Percentiles rank a stretch among this genome's conserved stretches.
phyloP scores from a whole-genome alignment of 345 rosid genomes.

The Excoecaria cochinchinensis region DNA sequence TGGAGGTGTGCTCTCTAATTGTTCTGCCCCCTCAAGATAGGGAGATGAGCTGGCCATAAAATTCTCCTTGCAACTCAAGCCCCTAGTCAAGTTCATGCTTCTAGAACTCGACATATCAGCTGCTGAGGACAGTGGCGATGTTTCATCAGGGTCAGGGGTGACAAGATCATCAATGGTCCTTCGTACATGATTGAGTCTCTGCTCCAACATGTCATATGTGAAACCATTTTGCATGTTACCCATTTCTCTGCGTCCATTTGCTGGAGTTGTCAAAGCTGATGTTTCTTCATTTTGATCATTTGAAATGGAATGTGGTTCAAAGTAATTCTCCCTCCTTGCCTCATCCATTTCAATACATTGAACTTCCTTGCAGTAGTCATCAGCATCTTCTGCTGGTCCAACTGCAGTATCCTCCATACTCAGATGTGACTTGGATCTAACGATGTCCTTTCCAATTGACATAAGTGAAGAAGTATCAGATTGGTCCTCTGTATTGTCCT shows the following conservation, averaged over 20 bases:
- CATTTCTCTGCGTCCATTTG: constrained; percentile 39
- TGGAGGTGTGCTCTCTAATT: constrained; percentile 60
- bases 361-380: constrained; percentile 86
- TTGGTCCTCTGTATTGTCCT: constrained; percentile 36
- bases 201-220: constrained; percentile 42
- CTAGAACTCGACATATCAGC: constrained; percentile 48
- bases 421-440: constrained; percentile 37
- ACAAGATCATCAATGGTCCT: constrained; percentile 45
- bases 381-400: constrained; percentile 42
- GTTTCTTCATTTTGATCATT: constrained; percentile 40
- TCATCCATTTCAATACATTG: constrained; percentile 73
- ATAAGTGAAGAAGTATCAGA: constrained; percentile 42
- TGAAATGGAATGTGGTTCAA: constrained; percentile 29
- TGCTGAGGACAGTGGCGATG: constrained; percentile 27
- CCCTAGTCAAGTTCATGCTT: constrained; percentile 44
- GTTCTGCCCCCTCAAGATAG: constrained; percentile 22
- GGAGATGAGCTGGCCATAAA: constrained; percentile 38
- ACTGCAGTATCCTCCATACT: constrained; percentile 37
- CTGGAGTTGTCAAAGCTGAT: constrained; percentile 31
- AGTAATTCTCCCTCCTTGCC: constrained; percentile 31
- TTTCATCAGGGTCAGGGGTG: constrained; percentile 34
- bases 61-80: constrained; percentile 61
- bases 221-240: constrained; percentile 44
- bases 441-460: constrained; percentile 43
- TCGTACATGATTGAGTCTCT: constrained; percentile 49